Percentiles rank a stretch among this genome's conserved stretches.
Evolutionary conservation across 768 basidiomycete genomes (phyloP).

Genomic region (Podaxis pistillaris): DNA sequence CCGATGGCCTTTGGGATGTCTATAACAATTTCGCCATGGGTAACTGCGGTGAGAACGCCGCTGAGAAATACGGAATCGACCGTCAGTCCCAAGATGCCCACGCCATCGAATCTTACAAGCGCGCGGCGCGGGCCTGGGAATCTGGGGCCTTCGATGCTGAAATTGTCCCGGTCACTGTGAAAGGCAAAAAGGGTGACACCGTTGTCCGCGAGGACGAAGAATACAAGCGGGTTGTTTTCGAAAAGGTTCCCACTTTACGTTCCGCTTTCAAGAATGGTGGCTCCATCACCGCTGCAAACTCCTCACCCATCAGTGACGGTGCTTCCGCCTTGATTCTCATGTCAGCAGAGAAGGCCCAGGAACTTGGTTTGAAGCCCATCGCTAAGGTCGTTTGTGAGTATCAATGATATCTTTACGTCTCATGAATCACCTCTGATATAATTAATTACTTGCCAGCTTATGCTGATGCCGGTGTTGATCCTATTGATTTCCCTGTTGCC

Average conservation of each 20-base stretch:
- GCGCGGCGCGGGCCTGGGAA: slow-evolving; percentile 90
- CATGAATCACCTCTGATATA: slow-evolving; percentile 15
- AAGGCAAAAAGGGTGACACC: slow-evolving; percentile 91
- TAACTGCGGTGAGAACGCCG: slow-evolving; percentile 88
- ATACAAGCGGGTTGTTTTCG: slow-evolving; percentile 94
- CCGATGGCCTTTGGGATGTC: slow-evolving; percentile 94
- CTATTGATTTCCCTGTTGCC: slow-evolving; percentile 95
- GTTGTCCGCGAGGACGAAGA: slow-evolving; percentile 95
- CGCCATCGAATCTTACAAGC: slow-evolving; percentile 93
- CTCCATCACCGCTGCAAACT: slow-evolving; percentile 94
- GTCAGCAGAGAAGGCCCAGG: slow-evolving; percentile 89
- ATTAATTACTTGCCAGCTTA: slow-evolving; percentile 56
- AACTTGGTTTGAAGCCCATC: slow-evolving; percentile 88
- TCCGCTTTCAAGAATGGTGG: slow-evolving; percentile 91
- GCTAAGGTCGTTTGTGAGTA: slow-evolving; percentile 90
- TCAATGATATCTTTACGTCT: slow-evolving; percentile 5
- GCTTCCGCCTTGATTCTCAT: slow-evolving; percentile 94
- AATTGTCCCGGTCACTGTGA: slow-evolving; percentile 86
- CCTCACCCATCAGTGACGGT: slow-evolving; percentile 92
- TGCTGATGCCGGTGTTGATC: slow-evolving; percentile 95
- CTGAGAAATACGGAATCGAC: slow-evolving; percentile 77
- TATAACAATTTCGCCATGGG: slow-evolving; percentile 99
- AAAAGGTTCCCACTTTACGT: slow-evolving; percentile 86
- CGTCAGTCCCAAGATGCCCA: slow-evolving; percentile 89
- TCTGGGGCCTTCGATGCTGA: slow-evolving; percentile 82